Evolutionary conservation across 129 eudicot genomes (phyloP), one percentile per base, ranked within the genome.

Genomic region (Chrysanthemum seticuspe): DNA sequence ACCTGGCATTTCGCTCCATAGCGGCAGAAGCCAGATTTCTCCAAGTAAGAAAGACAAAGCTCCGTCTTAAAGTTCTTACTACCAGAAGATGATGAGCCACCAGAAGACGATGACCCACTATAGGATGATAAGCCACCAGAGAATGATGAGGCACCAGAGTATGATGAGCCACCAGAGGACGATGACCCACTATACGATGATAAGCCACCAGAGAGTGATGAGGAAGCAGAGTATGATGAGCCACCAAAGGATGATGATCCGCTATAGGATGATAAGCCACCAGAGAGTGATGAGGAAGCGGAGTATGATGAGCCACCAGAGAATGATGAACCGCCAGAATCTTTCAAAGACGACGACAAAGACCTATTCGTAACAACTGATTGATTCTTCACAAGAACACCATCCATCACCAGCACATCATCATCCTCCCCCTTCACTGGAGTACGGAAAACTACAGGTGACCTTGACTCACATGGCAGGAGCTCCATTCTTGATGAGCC

Each of bases 371-470:
- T 80, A 21, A 65, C 73, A 65, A 51, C 70, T 31, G 70, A 21
- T 2, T 34, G 66, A 55, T 53, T 54, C 61, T 65, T 66, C 68
- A 81, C 70, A 51, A 75, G 65, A 66, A 70, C 80, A 72, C 81
- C 84, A 56, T 81, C 84, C 80, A 81, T 65, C 63, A 81, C 84
- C 55, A 81, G 57, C 59, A 81, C 84, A 76, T 76, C 84, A 76
- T 76, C 84, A 65, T 75, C 81, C 70, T 81, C 84, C 59, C 23
- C 74, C 58, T 81, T 81, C 78, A 65, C 70, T 34, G 75, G 68
- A 75, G 29, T 81, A 16, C 75, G 9, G 51, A 70, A 75, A 25
- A 48, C 58, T 16, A 72, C 34, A 65, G 64, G 77, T 31, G 78
- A 58, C 65, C 81, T 71, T 51, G 73, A 29, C n/a, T 27, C 60